Evolutionary conservation across 106 monocot species (phyloP).

Genomic region (Platanthera guangdongensis): DNA sequence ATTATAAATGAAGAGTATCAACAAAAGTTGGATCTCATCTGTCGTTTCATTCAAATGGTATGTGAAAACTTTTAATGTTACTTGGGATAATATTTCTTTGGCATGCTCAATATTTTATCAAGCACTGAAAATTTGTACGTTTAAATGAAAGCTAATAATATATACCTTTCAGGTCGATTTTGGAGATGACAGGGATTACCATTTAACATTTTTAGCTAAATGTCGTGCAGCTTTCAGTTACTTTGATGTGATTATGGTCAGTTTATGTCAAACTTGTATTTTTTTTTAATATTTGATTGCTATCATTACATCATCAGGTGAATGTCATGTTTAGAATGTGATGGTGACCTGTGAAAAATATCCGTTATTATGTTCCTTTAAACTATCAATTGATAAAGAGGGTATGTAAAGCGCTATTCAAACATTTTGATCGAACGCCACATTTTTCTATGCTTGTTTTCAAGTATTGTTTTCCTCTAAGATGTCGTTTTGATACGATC

Average conservation of each 20-base stretch:
- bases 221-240: conserved; percentile 32
- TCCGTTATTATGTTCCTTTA: neutral
- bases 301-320: neutral
- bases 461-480: neutral
- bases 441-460: neutral
- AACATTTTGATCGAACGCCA: neutral
- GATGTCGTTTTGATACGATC: neutral
- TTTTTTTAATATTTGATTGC: neutral
- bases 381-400: neutral
- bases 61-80: neutral
- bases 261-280: neutral
- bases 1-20: conserved; percentile 15
- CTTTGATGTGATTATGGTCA: conserved; percentile 22
- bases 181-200: conserved; percentile 19
- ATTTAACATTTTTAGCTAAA: conserved; percentile 27
- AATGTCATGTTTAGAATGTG: neutral
- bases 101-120: neutral
- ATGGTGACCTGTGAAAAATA: neutral
- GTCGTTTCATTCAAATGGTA: conserved; percentile 23
- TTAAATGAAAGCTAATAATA: neutral
- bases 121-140: neutral
- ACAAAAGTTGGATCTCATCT: conserved; percentile 15
- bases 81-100: neutral
- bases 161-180: conserved; percentile 24
- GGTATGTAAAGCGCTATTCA: neutral